phyloP scores from a whole-genome alignment of 1,284 basidiomycete species.

The Ganoderma leucocontextum region DNA sequence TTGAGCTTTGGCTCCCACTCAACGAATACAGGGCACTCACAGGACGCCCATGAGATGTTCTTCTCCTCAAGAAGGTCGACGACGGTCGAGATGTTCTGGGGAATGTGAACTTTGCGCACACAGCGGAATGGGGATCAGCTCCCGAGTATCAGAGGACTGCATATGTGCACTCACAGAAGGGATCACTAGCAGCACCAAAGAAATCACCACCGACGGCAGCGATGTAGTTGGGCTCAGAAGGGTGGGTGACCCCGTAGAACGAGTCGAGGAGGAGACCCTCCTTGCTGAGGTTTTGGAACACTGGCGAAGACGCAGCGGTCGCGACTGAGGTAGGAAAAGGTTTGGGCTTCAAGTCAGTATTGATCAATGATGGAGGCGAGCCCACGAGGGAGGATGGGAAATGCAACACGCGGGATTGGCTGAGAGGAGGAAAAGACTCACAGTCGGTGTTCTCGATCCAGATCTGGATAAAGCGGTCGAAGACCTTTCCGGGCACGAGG shows the following conservation, averaged over 20 bases:
- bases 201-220: slow-evolving; percentile 62
- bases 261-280: slow-evolving; percentile 61
- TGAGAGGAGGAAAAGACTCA: slow-evolving; percentile 16
- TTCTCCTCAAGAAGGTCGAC: slow-evolving; percentile 71
- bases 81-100: slow-evolving; percentile 59
- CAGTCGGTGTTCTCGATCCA: slow-evolving; percentile 60
- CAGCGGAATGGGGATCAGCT: too few species aligned
- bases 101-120: slow-evolving; percentile 34
- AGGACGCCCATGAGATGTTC: slow-evolving; percentile 61
- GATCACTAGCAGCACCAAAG: slow-evolving; percentile 62
- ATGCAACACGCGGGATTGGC: background rate
- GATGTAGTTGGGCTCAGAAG: slow-evolving; percentile 71
- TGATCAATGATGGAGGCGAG: background rate
- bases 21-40: slow-evolving; percentile 16
- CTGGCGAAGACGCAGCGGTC: slow-evolving; percentile 40
- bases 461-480: slow-evolving; percentile 55
- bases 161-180: slow-evolving; percentile 40
- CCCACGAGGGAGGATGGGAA: background rate
- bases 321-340: slow-evolving; percentile 25
- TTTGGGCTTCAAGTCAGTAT: slow-evolving; percentile 6
- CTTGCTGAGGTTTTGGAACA: slow-evolving; percentile 58
- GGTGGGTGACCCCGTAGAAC: slow-evolving; percentile 68
- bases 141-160: background rate
- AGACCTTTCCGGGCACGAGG: slow-evolving; percentile 50
- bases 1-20: background rate